Evolutionary conservation across 2,329 filamentous ascomycete species (phyloP), one percentile per base, ranked within the genome.

Genomic region (Stagonosporopsis chrysanthemi): DNA sequence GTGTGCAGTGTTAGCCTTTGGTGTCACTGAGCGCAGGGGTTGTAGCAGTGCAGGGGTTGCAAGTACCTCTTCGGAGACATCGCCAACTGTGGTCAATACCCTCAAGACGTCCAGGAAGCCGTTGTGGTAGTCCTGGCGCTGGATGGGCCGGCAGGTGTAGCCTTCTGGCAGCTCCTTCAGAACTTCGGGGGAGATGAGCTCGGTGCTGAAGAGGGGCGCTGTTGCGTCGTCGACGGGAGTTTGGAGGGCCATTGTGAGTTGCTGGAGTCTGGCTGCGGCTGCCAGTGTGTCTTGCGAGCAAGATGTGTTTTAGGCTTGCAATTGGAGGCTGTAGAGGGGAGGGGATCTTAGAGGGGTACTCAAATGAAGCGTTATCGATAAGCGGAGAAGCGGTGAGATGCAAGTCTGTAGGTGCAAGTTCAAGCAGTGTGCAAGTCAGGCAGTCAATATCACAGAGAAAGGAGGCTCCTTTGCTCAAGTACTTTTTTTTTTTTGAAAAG

Each of bases 41-140:
- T 4, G 6, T n/a, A n/a, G 36, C 9, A 24, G 5, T 17, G 19
- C 19, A 15, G 24, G 26, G 26, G 4, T 12, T 15, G 9, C 1
- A 28, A 26, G 35, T 66, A 86, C 83, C 58, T 86, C 84, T 74
- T 90, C 84, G 44, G 83, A 84, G 66, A 97, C 89, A 60, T 97
- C 92, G 62, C 95, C 95, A 23, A 98, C 94, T 7, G 91, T 95
- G 2, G 95, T 98, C 69, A 99, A 83, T 35, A 97, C 92, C 42
- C 92, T 87, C 63, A 99, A 82, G 59, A 95, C 94, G 73, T 97
- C 92, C 67, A 99, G 88, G 77, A 97, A 97, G 62, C 92, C 92
- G 31, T 83, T 84, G 54, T 85, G 80, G 79, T 89, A 97, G 79
- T 99, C 95, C 68, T 83, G 84, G 66, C 86, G 86, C 68, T 89